Base-by-base conservation (phyloP, 345 rosid genomes). In the Hibiscus syriacus region DNA sequence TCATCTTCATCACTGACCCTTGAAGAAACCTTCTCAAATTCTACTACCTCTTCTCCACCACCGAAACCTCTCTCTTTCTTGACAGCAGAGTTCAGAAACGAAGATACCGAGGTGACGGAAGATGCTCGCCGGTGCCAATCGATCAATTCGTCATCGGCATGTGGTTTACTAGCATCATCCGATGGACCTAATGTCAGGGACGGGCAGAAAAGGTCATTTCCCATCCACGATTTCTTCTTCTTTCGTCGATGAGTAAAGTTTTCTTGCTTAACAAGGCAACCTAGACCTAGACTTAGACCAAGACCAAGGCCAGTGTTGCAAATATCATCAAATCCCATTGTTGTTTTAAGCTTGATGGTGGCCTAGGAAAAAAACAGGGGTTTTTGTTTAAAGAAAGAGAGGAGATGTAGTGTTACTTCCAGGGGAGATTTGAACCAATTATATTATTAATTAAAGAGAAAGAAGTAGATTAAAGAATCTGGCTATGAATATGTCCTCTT, bases 1-100 rank as follows among this genome's bases (percentile, higher is more conserved):
- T 77, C 85, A 43, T 84, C 85, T 70, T 81, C 85, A 67, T 75
- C 80, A 30, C 75, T 72, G 3, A 49, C 64, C 53, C 78, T 78
- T 17, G 83, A 78, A 62, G 75, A 59, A 12, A 67, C 48, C 73
- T 76, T 75, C 45, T 82, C 83, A 4, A 61, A 50, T 12, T 75
- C 80, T 2, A 16, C 80, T 2, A 16, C 72, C 29, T 77, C 78
- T 34, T 56, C 78, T 14, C 58, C 73, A 6, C 38, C 9, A 16
- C 61, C 36, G 29, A 60, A 22, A 1, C 72, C 83, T 55, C 64
- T 72, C 38, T 75, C 83, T 60, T 72, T 77, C 80, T 75, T 77
- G 10, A 78, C 71, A 45, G 71, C 66, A 2, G 74, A 54, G 50
- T 76, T 73, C 6, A 80, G 73, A 62, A 78, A 81, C 10, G 82